phyloP scores from a whole-genome alignment of 176 grass and related monocot species.

The Elaeis guineensis region DNA sequence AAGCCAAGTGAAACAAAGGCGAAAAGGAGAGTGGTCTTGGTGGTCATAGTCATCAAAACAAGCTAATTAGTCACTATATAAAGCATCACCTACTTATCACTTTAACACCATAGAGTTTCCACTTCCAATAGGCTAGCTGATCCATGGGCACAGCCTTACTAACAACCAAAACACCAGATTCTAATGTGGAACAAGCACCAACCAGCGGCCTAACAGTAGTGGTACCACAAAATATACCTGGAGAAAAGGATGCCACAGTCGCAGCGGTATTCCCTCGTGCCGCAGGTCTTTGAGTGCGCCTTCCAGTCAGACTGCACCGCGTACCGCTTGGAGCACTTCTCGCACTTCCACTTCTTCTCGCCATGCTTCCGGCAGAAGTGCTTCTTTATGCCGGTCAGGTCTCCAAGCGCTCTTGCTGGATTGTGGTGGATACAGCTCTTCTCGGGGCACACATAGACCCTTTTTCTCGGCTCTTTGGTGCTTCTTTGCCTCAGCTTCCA shows the following conservation, averaged over 20 bases:
- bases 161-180: too few relatives aligned
- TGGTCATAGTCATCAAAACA: too few relatives aligned
- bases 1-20: too few relatives aligned
- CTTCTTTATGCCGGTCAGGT: slow-evolving; percentile 22
- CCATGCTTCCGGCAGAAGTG: slow-evolving; percentile 21
- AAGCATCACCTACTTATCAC: too few relatives aligned
- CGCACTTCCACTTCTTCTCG: slow-evolving; percentile 24
- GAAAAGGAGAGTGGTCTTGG: too few relatives aligned
- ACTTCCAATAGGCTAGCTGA: too few relatives aligned
- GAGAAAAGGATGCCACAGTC: slow-evolving; percentile 18
- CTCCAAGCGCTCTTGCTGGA: slow-evolving; percentile 14
- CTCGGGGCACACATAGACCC: slow-evolving; percentile 21
- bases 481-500: slow-evolving; percentile 19
- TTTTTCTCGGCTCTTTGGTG: slow-evolving; percentile 15
- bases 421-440: slow-evolving; percentile 15
- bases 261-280: slow-evolving; percentile 16
- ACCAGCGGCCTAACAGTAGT: too few relatives aligned
- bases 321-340: slow-evolving; percentile 14
- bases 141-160: too few relatives aligned
- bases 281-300: slow-evolving; percentile 20
- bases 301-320: slow-evolving; percentile 22
- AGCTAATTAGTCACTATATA: too few relatives aligned
- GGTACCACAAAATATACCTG: slow-evolving; percentile 1
- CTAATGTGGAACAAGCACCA: too few relatives aligned
- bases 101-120: too few relatives aligned